Evolutionary conservation across 108 stramenopile genomes (phyloP).

Genomic region (Parmales sp.): DNA sequence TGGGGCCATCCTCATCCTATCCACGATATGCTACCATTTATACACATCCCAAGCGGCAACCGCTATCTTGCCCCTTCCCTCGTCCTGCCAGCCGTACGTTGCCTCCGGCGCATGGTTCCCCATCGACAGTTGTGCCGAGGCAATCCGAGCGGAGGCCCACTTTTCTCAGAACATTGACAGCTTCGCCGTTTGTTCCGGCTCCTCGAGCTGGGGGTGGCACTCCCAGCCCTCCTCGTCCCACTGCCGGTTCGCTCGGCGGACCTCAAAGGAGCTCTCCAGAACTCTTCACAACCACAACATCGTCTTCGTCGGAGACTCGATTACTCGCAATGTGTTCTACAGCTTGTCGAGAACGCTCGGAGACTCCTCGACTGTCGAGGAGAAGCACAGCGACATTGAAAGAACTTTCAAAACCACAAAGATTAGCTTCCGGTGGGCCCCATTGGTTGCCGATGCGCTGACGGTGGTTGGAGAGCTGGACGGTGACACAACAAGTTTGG

Average conservation of each 20-base stretch:
- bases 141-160: conserved; percentile 48
- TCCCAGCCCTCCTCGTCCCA: conserved; percentile 32
- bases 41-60: neutral
- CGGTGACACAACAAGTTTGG: neutral
- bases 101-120: conserved; percentile 62
- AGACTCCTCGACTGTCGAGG: conserved; percentile 46
- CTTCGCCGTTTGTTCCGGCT: conserved; percentile 45
- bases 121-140: conserved; percentile 65
- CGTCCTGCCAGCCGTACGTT: conserved; percentile 42
- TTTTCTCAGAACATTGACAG: conserved; percentile 41
- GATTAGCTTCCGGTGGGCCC: conserved; percentile 65
- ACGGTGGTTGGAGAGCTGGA: conserved; percentile 31
- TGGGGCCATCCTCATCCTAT: neutral
- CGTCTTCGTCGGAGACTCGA: conserved; percentile 66
- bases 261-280: conserved; percentile 38
- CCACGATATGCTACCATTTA: neutral
- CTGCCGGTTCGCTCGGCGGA: conserved; percentile 60
- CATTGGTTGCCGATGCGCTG: conserved; percentile 48
- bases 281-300: conserved; percentile 39
- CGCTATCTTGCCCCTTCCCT: conserved; percentile 41
- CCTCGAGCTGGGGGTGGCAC: conserved; percentile 60
- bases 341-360: conserved; percentile 55
- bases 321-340: conserved; percentile 63
- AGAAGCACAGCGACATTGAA: conserved; percentile 54
- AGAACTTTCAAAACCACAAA: conserved; percentile 29